phyloP scores from a whole-genome alignment of 768 basidiomycete genomes.

The Amanita pseudoporphyria region DNA sequence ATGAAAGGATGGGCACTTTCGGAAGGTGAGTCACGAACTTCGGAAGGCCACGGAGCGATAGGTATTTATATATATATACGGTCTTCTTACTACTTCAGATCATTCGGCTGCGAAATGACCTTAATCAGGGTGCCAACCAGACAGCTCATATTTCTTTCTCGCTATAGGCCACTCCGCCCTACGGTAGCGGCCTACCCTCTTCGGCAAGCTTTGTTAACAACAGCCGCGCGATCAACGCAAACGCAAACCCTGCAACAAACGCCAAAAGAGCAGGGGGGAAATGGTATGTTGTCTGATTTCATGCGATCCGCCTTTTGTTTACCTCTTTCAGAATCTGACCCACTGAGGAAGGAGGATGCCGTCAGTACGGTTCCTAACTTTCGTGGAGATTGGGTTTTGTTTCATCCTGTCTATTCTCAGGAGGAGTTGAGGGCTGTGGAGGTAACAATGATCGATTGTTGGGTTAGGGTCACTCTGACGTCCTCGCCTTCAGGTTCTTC shows the following conservation, averaged over 20 bases:
- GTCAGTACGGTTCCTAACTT: constrained; percentile 46
- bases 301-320: not conserved
- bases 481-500: constrained; percentile 46
- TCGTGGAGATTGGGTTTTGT: constrained; percentile 82
- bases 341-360: constrained; percentile 32
- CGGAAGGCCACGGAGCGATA: constrained; percentile 1
- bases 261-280: not conserved
- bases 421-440: constrained; percentile 67
- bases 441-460: constrained; percentile 23
- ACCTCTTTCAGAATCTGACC: not conserved
- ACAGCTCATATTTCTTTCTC: not conserved
- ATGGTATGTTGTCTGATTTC: not conserved
- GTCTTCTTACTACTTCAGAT: not conserved
- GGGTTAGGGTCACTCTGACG: not conserved
- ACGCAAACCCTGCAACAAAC: not conserved
- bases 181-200: not conserved
- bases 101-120: not conserved
- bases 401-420: constrained; percentile 83
- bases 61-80: not conserved
- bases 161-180: not conserved
- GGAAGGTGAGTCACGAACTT: not conserved
- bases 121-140: not conserved
- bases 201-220: not conserved
- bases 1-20: not conserved
- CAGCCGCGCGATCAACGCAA: not conserved